Evolutionary conservation across 1,139 yeast species (phyloP), one percentile per base, ranked within the genome.

Genomic region (Saccharomycopsis hybrid): DNA sequence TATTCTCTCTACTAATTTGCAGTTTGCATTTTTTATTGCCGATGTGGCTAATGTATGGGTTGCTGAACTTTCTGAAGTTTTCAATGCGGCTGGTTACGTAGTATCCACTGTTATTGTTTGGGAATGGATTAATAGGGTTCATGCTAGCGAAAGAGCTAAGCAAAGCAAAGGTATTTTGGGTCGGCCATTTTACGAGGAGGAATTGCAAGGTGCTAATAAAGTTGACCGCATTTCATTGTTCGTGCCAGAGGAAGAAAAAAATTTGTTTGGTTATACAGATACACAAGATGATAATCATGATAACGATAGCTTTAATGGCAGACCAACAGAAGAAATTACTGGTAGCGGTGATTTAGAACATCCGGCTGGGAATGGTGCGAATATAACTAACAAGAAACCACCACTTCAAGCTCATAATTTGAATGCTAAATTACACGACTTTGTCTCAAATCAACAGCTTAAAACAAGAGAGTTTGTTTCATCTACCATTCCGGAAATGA

Each of bases 91-190:
- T 1, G 75, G 83, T 5, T 85, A 82, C 61, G 80, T 85, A n/a
- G 72, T 83, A 31, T 76, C 87, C 48, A 85, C 85, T 43, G 85
- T 85, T 4, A 73, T 85, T 18, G 88, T 87, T 0, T 87, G 95
- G 95, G 94, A 84, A 64, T 87, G 95, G 95, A 77, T 87, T 55
- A 88, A 85, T 60, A 73, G 86, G 55, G 75, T 83, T 49, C 76
- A 77, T 53, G 67, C 74, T 11, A 67, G 82, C 31, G 83, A 82
- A 67, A 77, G 77, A 57, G 73, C 72, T n/a, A 77, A 77, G 54
- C 95, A 87, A 58, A 80, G 82, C 48, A 82, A 80, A 52, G 95
- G 96, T 1, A 80, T 88, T 1, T 66, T 88, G 47, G 97, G 97
- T 0, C 70, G 96, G 55, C 78, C 82, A 37, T 77, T 85, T 44